Evolutionary conservation across 257 asterid genomes (phyloP), one percentile per base, ranked within the genome.

Genomic region (Lycium ferocissimum): DNA sequence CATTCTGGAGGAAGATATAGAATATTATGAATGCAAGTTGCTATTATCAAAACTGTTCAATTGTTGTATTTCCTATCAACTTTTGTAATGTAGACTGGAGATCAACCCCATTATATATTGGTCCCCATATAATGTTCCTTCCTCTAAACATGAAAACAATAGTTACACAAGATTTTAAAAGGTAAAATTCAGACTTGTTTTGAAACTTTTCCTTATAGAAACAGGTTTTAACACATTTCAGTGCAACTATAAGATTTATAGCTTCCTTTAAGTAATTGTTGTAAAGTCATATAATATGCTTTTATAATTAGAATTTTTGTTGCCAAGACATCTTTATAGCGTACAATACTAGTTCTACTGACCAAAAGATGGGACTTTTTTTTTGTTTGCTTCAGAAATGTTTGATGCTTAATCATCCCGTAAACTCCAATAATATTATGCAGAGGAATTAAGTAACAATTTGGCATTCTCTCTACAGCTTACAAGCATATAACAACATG

Each of bases 391-490:
- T 56, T 47, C 26, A 54, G 83, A 79, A 54, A 33, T 84, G 86
- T 58, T 38, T 65, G 71, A 12, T 78, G 83, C 84, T 66, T 58
- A 59, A 85, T 86, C 79, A 63, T 37, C 86, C 54, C 6, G 86
- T 84, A 43, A 53, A 22, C 37, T 75, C 22, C 40, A 12, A 47
- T 0, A 47, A 45, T 0, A 73, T 49, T 20, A 6, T 75, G 61
- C 61, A 75, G 7, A 75, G 61, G 40, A 22, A 63, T 49, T 51
- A 49, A 49, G 61, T 49, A 58, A n/a, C n/a, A 72, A n/a, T 0
- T 72, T 58, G 73, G 61, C 78, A 79, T 80, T 84, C 88, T 87
- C 84, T 86, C 33, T 26, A 33, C n/a, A 33, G 73, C 26, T 80
- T 49, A 58, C 73, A 76, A 75, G 85, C 71, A 85, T 59, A 81